These are phyloP conservation scores for Geotrichum fermentans DNA, from an alignment of 1,139 yeast species.

Conservation along the genomic window DNA sequence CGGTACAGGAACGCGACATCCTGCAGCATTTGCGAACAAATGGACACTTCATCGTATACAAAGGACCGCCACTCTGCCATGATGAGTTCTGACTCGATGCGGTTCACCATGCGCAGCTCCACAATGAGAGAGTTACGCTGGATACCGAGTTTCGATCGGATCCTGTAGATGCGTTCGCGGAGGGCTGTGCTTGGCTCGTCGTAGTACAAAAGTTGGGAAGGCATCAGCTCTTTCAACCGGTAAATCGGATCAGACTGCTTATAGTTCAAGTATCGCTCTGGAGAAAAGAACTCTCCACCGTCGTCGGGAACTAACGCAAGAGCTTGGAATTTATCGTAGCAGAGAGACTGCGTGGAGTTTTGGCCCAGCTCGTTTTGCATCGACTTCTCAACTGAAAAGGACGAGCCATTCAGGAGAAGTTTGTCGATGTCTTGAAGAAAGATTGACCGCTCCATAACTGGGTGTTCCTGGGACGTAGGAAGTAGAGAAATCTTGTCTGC, in stretches of 20 bases:
- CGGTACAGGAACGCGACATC: slow-evolving; percentile 8
- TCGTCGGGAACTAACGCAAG: slow-evolving; percentile 12
- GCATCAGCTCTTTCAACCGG: background rate
- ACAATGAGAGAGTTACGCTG: slow-evolving; percentile 73
- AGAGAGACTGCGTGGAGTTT: slow-evolving; percentile 12
- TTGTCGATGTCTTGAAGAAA: slow-evolving; percentile 62
- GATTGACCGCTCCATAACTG: slow-evolving; percentile 50
- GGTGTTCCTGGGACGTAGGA: slow-evolving; percentile 35
- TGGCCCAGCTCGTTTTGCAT: slow-evolving; percentile 3
- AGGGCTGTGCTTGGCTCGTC: slow-evolving; percentile 15
- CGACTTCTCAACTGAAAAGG: slow-evolving; percentile 18
- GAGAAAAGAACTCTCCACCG: background rate
- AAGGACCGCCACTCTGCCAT: slow-evolving; percentile 70
- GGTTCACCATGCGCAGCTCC: slow-evolving; percentile 62
- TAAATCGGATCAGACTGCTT: background rate
- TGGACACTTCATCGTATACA: slow-evolving; percentile 56
- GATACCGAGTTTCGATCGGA: slow-evolving; percentile 62
- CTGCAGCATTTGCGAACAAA: slow-evolving; percentile 13
- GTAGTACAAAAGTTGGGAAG: background rate
- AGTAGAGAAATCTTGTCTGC: slow-evolving; percentile 38
- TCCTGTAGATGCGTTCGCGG: slow-evolving; percentile 42
- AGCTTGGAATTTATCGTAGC: slow-evolving; percentile 18
- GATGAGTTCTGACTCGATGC: slow-evolving; percentile 63
- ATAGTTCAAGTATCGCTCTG: background rate
- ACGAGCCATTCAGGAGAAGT: slow-evolving; percentile 33